phyloP scores from a whole-genome alignment of 2,329 filamentous ascomycete genomes.

The Hypoxylon sp. region DNA sequence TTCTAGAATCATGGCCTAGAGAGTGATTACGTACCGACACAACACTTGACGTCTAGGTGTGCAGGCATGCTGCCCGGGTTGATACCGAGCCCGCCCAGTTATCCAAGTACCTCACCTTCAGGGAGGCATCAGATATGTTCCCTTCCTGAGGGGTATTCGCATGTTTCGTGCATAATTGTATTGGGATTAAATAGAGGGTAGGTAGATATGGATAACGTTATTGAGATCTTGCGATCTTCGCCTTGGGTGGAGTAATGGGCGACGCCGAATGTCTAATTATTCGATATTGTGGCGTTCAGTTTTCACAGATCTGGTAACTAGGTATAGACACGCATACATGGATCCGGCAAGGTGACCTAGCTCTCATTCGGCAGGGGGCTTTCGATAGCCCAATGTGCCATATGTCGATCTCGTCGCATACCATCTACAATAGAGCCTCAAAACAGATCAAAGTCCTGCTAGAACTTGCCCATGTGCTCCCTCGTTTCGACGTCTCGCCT shows the following conservation, averaged over 20 bases:
- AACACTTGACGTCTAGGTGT: background rate
- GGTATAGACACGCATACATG: no score
- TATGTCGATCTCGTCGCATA: background rate
- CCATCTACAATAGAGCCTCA: background rate
- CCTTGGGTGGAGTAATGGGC: background rate
- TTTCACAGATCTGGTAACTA: constrained; percentile 11
- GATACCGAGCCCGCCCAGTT: background rate
- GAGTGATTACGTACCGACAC: background rate
- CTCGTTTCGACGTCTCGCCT: background rate
- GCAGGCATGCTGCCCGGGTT: background rate
- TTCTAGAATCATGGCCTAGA: no score
- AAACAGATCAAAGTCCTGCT: background rate
- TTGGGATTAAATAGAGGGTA: background rate
- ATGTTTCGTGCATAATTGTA: background rate
- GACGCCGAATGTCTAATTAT: constrained; percentile 1
- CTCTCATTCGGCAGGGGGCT: background rate
- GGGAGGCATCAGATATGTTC: background rate
- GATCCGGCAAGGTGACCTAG: background rate
- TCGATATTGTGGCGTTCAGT: constrained; percentile 18
- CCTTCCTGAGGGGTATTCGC: background rate
- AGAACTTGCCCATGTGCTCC: background rate
- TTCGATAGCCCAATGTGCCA: background rate
- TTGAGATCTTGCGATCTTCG: background rate
- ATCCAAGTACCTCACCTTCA: background rate
- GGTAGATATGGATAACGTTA: no score